Evolutionary conservation across 352 stramenopile genomes (phyloP).

Genomic region (Aphanomyces astaci): DNA sequence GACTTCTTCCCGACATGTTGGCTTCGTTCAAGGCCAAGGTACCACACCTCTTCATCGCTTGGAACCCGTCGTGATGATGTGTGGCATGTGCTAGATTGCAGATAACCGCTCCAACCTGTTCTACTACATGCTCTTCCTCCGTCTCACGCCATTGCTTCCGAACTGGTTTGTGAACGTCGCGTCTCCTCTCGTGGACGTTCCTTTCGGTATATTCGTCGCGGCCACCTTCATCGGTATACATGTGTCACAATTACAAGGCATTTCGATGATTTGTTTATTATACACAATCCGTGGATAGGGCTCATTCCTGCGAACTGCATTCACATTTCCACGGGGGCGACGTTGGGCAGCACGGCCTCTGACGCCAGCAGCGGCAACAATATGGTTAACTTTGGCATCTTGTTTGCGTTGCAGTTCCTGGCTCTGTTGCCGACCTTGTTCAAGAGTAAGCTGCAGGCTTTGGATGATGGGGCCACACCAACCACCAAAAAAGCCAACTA

Average conservation of each 20-base stretch:
- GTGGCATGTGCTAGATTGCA: constrained; percentile 37
- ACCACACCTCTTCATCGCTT: neutral
- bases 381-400: constrained; percentile 65
- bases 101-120: constrained; percentile 80
- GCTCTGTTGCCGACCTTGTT: constrained; percentile 74
- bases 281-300: constrained; percentile 25
- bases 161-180: constrained; percentile 90
- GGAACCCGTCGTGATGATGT: too few species aligned
- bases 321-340: constrained; percentile 76
- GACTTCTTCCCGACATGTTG: constrained; percentile 65
- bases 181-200: constrained; percentile 72
- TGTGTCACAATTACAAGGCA: too few species aligned
- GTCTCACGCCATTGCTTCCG: constrained; percentile 76
- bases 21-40: constrained; percentile 69
- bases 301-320: constrained; percentile 76
- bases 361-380: constrained; percentile 47
- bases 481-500: constrained; percentile 15
- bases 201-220: constrained; percentile 80
- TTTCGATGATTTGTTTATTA: constrained; percentile 11
- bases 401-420: constrained; percentile 81
- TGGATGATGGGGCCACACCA: neutral
- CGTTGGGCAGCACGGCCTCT: constrained; percentile 59
- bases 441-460: constrained; percentile 69
- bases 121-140: constrained; percentile 86
- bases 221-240: constrained; percentile 76